Conservation (phyloP, 1,284 basidiomycete species). For the Rhodotorula sp. region DNA sequence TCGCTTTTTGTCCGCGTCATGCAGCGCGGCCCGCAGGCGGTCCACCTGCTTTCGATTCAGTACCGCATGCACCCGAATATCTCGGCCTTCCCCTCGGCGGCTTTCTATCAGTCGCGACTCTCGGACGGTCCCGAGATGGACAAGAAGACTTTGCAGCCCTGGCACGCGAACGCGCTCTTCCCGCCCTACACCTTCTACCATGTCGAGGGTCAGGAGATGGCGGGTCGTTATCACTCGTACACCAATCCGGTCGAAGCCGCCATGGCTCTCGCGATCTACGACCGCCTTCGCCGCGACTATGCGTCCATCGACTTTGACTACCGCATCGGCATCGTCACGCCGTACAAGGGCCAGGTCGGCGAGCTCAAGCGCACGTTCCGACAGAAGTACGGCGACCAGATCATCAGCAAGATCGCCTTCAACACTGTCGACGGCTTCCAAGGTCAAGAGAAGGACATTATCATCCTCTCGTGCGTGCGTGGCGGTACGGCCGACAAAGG, state of each 20-base stretch:
- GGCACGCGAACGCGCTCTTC: slow-evolving; percentile 80
- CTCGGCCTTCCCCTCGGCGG: slow-evolving; percentile 79
- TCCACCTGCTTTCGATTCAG: slow-evolving; percentile 96
- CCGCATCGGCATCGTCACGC: slow-evolving; percentile 86
- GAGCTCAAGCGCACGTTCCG: slow-evolving; percentile 75
- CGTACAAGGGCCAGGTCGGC: slow-evolving; percentile 88
- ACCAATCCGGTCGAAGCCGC: slow-evolving; percentile 76
- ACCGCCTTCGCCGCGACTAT: slow-evolving; percentile 70
- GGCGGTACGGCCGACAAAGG: slow-evolving; percentile 60
- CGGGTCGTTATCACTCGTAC: slow-evolving; percentile 64
- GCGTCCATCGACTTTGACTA: slow-evolving; percentile 56
- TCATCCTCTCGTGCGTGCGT: slow-evolving; percentile 91
- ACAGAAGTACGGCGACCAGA: slow-evolving; percentile 69
- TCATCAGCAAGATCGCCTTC: slow-evolving; percentile 79
- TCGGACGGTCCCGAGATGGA: slow-evolving; percentile 89
- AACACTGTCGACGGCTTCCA: slow-evolving; percentile 96
- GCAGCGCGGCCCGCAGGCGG: slow-evolving; percentile 70
- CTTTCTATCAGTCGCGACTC: slow-evolving; percentile 84
- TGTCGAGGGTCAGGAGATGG: slow-evolving; percentile 56
- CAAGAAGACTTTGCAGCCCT: slow-evolving; percentile 74
- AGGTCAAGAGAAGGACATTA: slow-evolving; percentile 95
- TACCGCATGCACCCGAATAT: slow-evolving; percentile 99
- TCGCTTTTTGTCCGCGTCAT: slow-evolving; percentile 91
- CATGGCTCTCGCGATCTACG: slow-evolving; percentile 77
- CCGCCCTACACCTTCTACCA: slow-evolving; percentile 90